phyloP scores from a whole-genome alignment of 257 asterid genomes.

The Capsicum chinense region DNA sequence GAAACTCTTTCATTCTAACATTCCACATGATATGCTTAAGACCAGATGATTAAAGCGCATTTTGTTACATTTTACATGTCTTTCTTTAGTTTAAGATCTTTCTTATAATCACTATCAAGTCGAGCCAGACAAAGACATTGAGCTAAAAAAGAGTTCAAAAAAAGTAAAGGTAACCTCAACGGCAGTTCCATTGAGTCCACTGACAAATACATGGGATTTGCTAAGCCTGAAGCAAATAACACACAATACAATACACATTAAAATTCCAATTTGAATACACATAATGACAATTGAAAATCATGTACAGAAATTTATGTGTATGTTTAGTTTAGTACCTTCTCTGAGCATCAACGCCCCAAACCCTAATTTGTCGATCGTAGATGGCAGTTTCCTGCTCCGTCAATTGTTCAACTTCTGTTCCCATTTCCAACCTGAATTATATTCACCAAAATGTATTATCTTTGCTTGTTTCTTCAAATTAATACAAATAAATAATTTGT shows the following conservation, averaged over 20 bases:
- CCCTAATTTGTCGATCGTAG: slow-evolving; percentile 99
- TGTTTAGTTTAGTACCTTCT: slow-evolving; percentile 54
- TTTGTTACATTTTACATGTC: too few relatives aligned
- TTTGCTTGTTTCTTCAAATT: neutral
- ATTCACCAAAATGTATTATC: neutral
- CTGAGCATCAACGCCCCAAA: slow-evolving; percentile 99
- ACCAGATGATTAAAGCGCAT: too few relatives aligned
- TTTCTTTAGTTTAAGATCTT: too few relatives aligned
- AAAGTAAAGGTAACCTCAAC: slow-evolving; percentile 67
- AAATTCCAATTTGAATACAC: neutral
- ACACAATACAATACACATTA: neutral
- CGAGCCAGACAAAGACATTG: too few relatives aligned
- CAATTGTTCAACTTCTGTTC: slow-evolving; percentile 65
- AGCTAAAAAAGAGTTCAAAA: neutral
- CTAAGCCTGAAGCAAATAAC: slow-evolving; percentile 59
- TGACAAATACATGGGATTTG: slow-evolving; percentile 81
- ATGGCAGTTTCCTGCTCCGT: slow-evolving; percentile 99
- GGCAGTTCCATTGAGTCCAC: slow-evolving; percentile 85
- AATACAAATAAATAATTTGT: neutral
- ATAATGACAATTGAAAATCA: neutral
- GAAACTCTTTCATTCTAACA: too few relatives aligned
- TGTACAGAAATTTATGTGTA: neutral
- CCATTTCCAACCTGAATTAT: slow-evolving; percentile 18
- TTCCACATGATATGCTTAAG: too few relatives aligned
- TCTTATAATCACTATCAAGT: too few relatives aligned